Evolutionary conservation across 495 filamentous ascomycete species (phyloP), one percentile per base, ranked within the genome.

Genomic region (Achaetomiella virescens): DNA sequence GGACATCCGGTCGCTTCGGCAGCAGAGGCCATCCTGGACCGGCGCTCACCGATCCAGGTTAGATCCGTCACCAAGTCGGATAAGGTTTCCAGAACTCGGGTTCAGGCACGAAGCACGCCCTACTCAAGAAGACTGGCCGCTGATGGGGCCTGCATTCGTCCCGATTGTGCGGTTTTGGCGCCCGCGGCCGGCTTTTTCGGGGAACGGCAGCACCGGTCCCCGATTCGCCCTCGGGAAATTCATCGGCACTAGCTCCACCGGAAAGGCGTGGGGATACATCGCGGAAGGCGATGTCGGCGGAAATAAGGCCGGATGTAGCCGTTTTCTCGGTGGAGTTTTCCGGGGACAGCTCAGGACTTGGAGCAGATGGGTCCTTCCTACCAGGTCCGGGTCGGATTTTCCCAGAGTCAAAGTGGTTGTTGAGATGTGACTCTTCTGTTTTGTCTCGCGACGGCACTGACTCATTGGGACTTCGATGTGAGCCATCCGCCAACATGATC

Each of bases 251-350:
- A 8, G 45, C 45, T 41, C 54, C 54, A 48, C 49, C 29, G 14
- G 7, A 59, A 59, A 40, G 50, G 56, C 49, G 56, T 44, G 44
- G 33, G 17, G 18, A 42, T 53, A 58, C 47, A n/a, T 8, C 18
- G 17, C 3, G 8, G 17, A 17, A 33, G 37, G 49, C 48, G 38
- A 52, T 50, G 48, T 47, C 48, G 48, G 55, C 55, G 55, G 55
- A 35, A 58, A 58, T 58, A 58, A 58, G 10, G 37, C 55, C 48
- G 52, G 52, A 21, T 54, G 42, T 46, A 47, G 31, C 21, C 52
- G 27, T 40, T 37, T 33, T 15, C 10, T 40, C 22, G n/a, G 33
- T 47, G 43, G 33, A 21, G 35, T 12, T 46, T 46, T 38, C 5
- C 52, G 21, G 12, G 31, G 20, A 3, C 12, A 9, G 18, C 17